Percentiles rank a stretch among this genome's conserved stretches.
phyloP scores from a whole-genome alignment of 192 early-diverging fungal genomes.

The Pilobolus umbonatus region DNA sequence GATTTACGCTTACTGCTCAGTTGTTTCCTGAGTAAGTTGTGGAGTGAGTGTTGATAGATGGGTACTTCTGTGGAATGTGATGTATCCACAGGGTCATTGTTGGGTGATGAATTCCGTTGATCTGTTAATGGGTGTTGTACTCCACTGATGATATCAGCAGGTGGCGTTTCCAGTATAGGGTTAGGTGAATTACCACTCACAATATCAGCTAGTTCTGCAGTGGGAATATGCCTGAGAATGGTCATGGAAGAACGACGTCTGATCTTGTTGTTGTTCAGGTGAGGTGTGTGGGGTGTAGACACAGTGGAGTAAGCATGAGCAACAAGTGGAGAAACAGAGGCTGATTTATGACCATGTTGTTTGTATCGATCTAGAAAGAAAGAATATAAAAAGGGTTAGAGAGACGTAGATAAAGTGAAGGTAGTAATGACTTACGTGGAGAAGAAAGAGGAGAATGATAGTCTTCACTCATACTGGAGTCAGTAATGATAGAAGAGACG shows the following conservation, averaged over 20 bases:
- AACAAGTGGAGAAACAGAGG: constrained; percentile 2
- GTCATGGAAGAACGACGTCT: constrained; percentile 34
- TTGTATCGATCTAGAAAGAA: constrained; percentile 5
- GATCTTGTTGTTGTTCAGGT: constrained; percentile 3
- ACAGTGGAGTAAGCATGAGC: not conserved
- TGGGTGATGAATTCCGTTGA: not conserved
- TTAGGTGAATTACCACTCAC: constrained; percentile 33
- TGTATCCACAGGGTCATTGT: no score
- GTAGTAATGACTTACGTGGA: constrained; percentile 3
- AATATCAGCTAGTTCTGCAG: constrained; percentile 33
- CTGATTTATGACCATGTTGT: constrained; percentile 5
- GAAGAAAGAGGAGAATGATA: constrained; percentile 23
- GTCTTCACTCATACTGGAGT: constrained; percentile 20
- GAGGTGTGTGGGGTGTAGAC: not conserved
- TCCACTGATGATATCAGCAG: not conserved
- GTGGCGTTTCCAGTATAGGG: constrained; percentile 21
- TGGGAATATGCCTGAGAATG: constrained; percentile 34
- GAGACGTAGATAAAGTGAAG: not conserved
- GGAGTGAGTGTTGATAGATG: constrained; percentile 13
- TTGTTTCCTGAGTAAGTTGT: constrained; percentile 16
- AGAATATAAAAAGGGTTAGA: not conserved
- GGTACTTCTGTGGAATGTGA: not conserved
- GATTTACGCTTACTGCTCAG: constrained; percentile 16
- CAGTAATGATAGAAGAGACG: constrained; percentile 21
- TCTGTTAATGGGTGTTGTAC: not conserved